These are phyloP conservation scores for Puccinia horiana DNA, from an alignment of 1,284 basidiomycete genomes.

Conservation along the genomic window DNA sequence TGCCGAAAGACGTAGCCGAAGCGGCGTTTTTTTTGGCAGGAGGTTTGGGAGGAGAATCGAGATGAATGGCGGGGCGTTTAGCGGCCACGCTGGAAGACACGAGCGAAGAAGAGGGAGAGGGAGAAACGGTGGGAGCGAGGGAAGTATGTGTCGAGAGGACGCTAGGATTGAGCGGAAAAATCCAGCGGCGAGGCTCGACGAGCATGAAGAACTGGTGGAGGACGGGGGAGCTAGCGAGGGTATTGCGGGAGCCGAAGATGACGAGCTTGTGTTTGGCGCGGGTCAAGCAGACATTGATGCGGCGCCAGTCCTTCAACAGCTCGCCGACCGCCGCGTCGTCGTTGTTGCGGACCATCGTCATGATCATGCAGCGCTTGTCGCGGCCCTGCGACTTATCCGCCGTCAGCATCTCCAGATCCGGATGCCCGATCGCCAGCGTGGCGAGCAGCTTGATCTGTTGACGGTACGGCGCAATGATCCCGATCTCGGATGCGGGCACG, in stretches of 20 bases:
- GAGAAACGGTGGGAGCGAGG: neutral
- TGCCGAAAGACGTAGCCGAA: neutral
- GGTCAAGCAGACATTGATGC: conserved; percentile 96
- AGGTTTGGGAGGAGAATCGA: neutral
- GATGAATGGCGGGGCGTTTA: neutral
- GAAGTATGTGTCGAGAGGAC: conserved; percentile 58
- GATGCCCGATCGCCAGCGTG: conserved; percentile 61
- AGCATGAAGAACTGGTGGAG: conserved; percentile 59
- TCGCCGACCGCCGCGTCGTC: conserved; percentile 68
- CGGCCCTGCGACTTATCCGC: conserved; percentile 94
- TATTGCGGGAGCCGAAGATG: conserved; percentile 69
- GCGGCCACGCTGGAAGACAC: neutral
- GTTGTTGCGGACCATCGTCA: conserved; percentile 89
- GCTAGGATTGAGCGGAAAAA: conserved; percentile 64
- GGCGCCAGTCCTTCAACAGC: conserved; percentile 86
- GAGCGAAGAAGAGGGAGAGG: neutral
- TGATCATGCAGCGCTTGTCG: conserved; percentile 91
- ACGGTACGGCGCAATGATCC: conserved; percentile 85
- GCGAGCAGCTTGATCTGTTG: conserved; percentile 88
- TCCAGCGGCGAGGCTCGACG: conserved; percentile 72
- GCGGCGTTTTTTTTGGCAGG: neutral
- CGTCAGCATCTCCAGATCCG: conserved; percentile 78
- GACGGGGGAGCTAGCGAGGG: conserved; percentile 50
- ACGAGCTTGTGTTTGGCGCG: conserved; percentile 85
- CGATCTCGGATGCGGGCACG: conserved; percentile 71